Base-by-base conservation (phyloP, 805 yeast genomes). In the Wickerhamomyces strasburgensis region DNA sequence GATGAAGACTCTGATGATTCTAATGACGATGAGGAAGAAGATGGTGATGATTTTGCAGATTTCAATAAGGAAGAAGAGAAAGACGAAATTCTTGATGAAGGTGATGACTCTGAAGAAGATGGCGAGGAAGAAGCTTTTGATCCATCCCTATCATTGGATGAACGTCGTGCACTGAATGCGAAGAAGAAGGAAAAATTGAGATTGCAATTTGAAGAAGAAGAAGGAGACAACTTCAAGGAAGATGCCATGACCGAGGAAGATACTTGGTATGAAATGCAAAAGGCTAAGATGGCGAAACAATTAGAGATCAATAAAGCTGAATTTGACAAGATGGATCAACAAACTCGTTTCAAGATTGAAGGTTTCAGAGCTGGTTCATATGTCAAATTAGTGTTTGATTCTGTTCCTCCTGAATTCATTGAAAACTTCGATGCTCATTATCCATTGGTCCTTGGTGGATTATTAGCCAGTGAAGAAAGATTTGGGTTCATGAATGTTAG, bases 191-290 rank as follows among this genome's bases (percentile, higher is more conserved):
- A 89, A 46, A 80, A 84, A 52, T 69, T 90, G 41, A 80, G 88
- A 42, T 70, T 85, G 52, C 97, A 93, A 57, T 87, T 93, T 54
- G 98, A 93, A 55, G 87, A 79, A 35, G 87, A 80, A 57, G 80
- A 74, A 46, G 80, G 78, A 39, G 81, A 77, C 40, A 76, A 77
- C 48, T 85, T 84, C 14, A 87, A 80, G 18, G 85, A 81, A 44
- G 95, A 86, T 45, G 85, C 85, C 10, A 88, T 84, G 56, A 72
- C 73, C 42, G 94, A 84, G 55, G 87, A 86, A 39, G 97, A 90
- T 52, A 88, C 96, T 0, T 93, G 98, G 98, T 93, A 90, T 58
- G 98, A 90, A 58, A 78, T 84, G 60, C 97, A 93, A 61, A 93
- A 93, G 67, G 94, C 95, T 43, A 90, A 89, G 55, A 89, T 94